A percentile compares a stretch with the other conserved stretches of the same genome.
Evolutionary conservation across 768 basidiomycete species (phyloP).

Genomic region (Lactarius hatsudake): DNA sequence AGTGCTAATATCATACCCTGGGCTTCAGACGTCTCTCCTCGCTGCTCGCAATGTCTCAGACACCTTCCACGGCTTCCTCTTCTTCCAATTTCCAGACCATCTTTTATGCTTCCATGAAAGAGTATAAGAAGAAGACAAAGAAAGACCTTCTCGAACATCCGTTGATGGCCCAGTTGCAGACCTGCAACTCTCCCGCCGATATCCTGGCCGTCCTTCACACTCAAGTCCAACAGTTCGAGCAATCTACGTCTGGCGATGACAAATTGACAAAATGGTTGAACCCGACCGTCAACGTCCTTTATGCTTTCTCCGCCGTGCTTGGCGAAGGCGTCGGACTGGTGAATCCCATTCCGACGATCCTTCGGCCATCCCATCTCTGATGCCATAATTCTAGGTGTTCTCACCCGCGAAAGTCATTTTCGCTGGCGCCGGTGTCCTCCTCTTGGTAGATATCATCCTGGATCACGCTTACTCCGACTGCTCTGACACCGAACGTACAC

Average conservation of each 20-base stretch:
- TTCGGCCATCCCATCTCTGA: background rate
- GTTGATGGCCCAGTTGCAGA: background rate
- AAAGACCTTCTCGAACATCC: background rate
- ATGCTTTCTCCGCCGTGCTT: background rate
- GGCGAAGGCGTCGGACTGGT: background rate
- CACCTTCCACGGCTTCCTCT: too few species aligned
- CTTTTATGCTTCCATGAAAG: background rate
- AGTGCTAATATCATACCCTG: too few species aligned
- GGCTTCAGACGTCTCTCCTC: too few species aligned
- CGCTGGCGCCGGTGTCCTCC: background rate
- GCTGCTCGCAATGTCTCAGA: too few species aligned
- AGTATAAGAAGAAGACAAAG: constrained; percentile 1
- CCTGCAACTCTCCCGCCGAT: constrained; percentile 3
- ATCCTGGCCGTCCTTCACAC: background rate
- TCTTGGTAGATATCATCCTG: background rate
- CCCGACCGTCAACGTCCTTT: background rate
- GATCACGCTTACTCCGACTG: background rate
- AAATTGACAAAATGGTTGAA: background rate
- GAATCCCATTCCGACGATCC: background rate
- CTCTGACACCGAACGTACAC: background rate
- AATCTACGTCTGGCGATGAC: background rate
- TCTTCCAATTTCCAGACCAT: background rate
- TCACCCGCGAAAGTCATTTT: background rate
- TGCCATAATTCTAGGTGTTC: background rate
- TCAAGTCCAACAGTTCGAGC: background rate